Conservation (phyloP, 2,329 filamentous ascomycete species). For the Colletotrichum eleusines region DNA sequence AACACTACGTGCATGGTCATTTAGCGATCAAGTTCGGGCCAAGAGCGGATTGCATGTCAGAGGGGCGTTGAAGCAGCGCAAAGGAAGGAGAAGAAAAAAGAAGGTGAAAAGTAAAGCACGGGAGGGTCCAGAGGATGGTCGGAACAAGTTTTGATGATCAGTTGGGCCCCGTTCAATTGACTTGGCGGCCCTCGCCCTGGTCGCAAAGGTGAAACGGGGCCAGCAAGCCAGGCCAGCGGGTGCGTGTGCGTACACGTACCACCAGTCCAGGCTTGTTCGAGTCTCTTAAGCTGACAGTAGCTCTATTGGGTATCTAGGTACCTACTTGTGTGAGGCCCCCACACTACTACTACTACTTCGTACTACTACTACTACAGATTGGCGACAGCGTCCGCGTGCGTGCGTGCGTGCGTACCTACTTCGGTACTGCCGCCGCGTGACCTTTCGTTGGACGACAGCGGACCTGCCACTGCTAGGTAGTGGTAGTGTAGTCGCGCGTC, state of each 20-base stretch:
- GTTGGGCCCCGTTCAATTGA: constrained; percentile 28
- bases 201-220: constrained; percentile 37
- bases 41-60: neutral
- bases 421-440: too few relatives aligned
- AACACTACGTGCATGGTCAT: neutral
- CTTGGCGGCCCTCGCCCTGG: constrained; percentile 27
- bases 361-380: too few relatives aligned
- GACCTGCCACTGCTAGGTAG: neutral
- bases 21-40: neutral
- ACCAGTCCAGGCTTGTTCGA: neutral
- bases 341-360: too few relatives aligned
- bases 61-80: neutral
- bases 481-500: neutral
- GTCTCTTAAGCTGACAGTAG: neutral
- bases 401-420: neutral
- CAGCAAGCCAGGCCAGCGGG: constrained; percentile 5
- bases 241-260: neutral
- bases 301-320: too few relatives aligned
- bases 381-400: too few relatives aligned
- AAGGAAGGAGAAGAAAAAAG: too few relatives aligned
- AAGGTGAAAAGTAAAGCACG: neutral
- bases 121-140: neutral
- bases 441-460: neutral
- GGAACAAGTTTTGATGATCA: constrained; percentile 40
- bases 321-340: too few relatives aligned